Evolutionary conservation across 306 rosid species (phyloP).

Genomic region (Lathyrus aphaca): DNA sequence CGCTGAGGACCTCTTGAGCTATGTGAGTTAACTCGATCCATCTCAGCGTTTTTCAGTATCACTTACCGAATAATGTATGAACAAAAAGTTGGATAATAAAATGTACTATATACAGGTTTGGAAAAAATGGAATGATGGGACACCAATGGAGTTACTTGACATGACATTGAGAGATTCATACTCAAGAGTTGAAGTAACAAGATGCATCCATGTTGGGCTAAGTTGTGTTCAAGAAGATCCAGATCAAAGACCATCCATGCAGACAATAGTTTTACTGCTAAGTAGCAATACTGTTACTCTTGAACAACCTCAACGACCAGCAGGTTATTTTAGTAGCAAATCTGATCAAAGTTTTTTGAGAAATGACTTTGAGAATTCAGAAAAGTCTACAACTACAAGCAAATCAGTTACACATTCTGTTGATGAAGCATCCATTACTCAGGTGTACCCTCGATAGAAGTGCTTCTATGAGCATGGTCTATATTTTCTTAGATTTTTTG

Average conservation of each 20-base stretch:
- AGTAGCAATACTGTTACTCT: conserved; percentile 44
- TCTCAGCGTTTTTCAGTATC: no score
- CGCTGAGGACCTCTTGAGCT: conserved; percentile 38
- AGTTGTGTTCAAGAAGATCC: conserved; percentile 59
- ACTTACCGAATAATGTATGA: no score
- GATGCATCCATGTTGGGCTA: conserved; percentile 61
- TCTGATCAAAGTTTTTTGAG: conserved; percentile 1
- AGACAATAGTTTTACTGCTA: conserved; percentile 50
- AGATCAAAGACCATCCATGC: conserved; percentile 56
- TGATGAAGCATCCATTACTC: conserved; percentile 39
- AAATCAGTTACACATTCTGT: conserved; percentile 11
- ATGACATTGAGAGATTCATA: conserved; percentile 37
- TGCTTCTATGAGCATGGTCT: neutral
- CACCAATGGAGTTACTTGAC: conserved; percentile 47
- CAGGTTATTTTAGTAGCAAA: conserved; percentile 32
- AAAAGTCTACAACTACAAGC: conserved; percentile 16
- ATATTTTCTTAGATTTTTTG: no score
- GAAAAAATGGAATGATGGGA: conserved; percentile 52
- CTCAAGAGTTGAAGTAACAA: conserved; percentile 47
- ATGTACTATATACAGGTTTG: conserved; percentile 46
- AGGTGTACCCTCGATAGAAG: conserved; percentile 32
- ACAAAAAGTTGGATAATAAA: neutral
- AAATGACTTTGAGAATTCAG: conserved; percentile 9
- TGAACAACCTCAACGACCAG: conserved; percentile 44
- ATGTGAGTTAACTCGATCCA: conserved; percentile 37